phyloP scores from a whole-genome alignment of 495 filamentous ascomycete genomes.

The Aspergillus biplanus region DNA sequence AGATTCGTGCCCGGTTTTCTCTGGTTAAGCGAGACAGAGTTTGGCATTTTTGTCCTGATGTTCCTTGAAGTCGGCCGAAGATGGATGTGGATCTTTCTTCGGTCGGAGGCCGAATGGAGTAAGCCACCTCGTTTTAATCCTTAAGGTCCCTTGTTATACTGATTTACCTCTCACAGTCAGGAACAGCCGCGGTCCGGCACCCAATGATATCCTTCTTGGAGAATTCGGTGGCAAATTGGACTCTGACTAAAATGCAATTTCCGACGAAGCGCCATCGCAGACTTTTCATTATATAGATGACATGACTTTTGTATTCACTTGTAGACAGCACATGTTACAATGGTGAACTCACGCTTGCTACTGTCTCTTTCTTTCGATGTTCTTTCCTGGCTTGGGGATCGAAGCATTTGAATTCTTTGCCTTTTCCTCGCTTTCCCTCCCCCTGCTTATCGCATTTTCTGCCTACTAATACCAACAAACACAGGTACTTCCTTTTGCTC shows the following conservation, averaged over 20 bases:
- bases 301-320: slow-evolving; percentile 24
- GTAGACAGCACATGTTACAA: slow-evolving; percentile 18
- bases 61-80: slow-evolving; percentile 81
- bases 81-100: slow-evolving; percentile 97
- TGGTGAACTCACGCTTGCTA: slow-evolving; percentile 17
- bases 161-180: slow-evolving; percentile 47
- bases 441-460: neutral
- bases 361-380: slow-evolving; percentile 7
- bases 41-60: slow-evolving; percentile 84
- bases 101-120: slow-evolving; percentile 92
- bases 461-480: neutral
- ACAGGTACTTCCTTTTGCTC: neutral
- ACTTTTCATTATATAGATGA: slow-evolving; percentile 21
- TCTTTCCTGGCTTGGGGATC: slow-evolving; percentile 1
- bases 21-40: slow-evolving; percentile 82
- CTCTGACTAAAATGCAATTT: slow-evolving; percentile 44
- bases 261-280: neutral
- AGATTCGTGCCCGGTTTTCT: slow-evolving; percentile 81
- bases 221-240: slow-evolving; percentile 56
- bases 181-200: slow-evolving; percentile 55
- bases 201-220: slow-evolving; percentile 58
- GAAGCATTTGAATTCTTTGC: slow-evolving; percentile 9
- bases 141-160: slow-evolving; percentile 23
- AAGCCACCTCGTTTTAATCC: slow-evolving; percentile 27
- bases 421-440: neutral